phyloP scores from a whole-genome alignment of 805 yeast genomes.

The Starmerella sirachaensis region DNA sequence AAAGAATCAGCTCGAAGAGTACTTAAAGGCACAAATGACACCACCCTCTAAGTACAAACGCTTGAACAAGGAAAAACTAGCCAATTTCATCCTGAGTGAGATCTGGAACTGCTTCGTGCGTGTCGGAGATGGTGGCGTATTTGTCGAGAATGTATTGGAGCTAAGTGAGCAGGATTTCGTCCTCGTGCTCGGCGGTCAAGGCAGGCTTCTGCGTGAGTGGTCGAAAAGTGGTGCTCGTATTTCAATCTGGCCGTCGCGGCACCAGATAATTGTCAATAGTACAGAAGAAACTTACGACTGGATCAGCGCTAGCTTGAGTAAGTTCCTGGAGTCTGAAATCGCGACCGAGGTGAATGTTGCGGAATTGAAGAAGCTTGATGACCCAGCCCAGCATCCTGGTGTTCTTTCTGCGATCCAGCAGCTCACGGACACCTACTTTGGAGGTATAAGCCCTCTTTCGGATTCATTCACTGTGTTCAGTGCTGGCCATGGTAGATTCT shows the following conservation, averaged over 20 bases:
- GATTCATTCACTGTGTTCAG: conserved; percentile 16
- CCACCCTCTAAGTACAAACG: not conserved
- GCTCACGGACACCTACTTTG: conserved; percentile 24
- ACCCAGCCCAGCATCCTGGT: conserved; percentile 7
- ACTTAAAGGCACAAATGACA: conserved; percentile 1
- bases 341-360: conserved; percentile 29
- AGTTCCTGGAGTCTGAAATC: conserved; percentile 24
- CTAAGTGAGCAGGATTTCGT: conserved; percentile 34
- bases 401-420: conserved; percentile 24
- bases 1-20: conserved; percentile 23
- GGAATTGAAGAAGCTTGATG: conserved; percentile 8
- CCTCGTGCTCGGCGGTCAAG: conserved; percentile 32
- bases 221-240: conserved; percentile 34
- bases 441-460: conserved; percentile 4
- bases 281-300: conserved; percentile 34
- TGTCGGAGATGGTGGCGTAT: conserved; percentile 27
- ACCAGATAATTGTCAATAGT: conserved; percentile 32
- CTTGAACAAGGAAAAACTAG: conserved; percentile 19
- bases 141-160: conserved; percentile 28
- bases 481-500: conserved; percentile 9
- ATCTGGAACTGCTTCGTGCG: conserved; percentile 30
- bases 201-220: conserved; percentile 32
- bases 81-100: conserved; percentile 27
- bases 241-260: conserved; percentile 28
- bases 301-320: conserved; percentile 30